Base-by-base conservation (phyloP, 2,329 filamentous ascomycete species). In the Periconia sp. region DNA sequence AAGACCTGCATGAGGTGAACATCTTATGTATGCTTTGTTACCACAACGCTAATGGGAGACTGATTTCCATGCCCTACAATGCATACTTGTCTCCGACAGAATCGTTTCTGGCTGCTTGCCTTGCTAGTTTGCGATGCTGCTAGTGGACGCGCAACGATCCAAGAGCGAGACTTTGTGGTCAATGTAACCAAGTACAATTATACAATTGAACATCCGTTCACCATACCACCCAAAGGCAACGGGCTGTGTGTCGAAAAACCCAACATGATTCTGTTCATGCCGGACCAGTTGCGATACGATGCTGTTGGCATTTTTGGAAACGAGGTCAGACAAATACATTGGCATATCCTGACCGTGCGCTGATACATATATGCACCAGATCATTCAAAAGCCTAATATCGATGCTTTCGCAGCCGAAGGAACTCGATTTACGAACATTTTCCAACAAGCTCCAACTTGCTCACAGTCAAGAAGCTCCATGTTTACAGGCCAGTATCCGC, bases 211-310 rank as follows among this genome's bases (percentile, higher is more conserved):
- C 47, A 45, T 37, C 49, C 31, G 23, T n/a, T 27, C 31, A 15
- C 14, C 2, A 20, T 40, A 23, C 49, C 49, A 20, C 30, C 42
- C 3, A 41, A 45, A 20, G 14, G 18, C 10, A 51, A 51, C n/a
- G 31, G 41, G n/a, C 45, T 27, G 23, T 27, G 5, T 27, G 8
- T 27, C 23, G 23, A 27, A 27, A 27, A 27, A 42, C 56, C 52
- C 0, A 78, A 78, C 50, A 70, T 73, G 23, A 60, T 77, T 47
- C 75, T 79, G 8, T 80, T 79, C 55, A 79, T 80, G 77, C 78
- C 77, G 2, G 77, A 80, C 46, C 78, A 80, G 62, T 66, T 80
- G 3, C 74, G 77, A 10, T 78, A 76, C 43, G 78, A 80, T 57
- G 72, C 76, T 1, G 61, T 79, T 0, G 72, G 72, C 0, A 8